Base-by-base conservation (phyloP, 75 land plant genomes). In the Pinus taeda region DNA sequence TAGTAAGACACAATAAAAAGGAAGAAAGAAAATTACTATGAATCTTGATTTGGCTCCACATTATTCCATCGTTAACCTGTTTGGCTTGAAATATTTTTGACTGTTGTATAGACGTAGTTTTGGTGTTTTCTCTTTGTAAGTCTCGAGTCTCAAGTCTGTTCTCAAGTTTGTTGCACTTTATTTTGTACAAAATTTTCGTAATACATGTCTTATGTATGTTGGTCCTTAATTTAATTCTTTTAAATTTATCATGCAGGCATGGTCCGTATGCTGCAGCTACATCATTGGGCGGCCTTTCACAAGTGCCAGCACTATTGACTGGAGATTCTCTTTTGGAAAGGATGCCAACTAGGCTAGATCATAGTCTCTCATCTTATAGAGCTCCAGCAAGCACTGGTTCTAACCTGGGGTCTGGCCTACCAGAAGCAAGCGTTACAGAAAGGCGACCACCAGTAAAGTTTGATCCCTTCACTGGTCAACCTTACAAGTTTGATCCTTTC, bases 401-500 rank as follows among this genome's bases (percentile, higher is more conserved):
- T 69, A 69, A 42, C 36, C 42, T 69, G 9, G 72, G 72, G 22
- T 39, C 53, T n/a, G 36, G 72, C 11, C n/a, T 69, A 42, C 49
- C 55, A 42, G 72, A 69, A 39, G 22, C 42, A 69, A 39, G n/a
- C 42, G 55, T 42, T 18, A 3, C 72, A 45, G 72, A 69, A 18
- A 69, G 22, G 72, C 74, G 78, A 20, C 81, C 62, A 45, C 80
- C 65, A 57, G n/a, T 79, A 4, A 79, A 73, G 70, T 83, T 83
- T 79, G 85, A 83, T 65, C 85, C 85, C 6, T 83, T 74, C 77
- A 83, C 85, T 0, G 85, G 85, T 29, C 59, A 72, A 29, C 81
- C 78, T 76, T 83, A 76, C 71, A 83, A 70, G 67, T 83, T 83
- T 57, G 85, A 83, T 72, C 85, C 85, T 30, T 83, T 83, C 53